Evolutionary conservation across 2,329 filamentous ascomycete genomes (phyloP).

Genomic region (Tolypocladium album): DNA sequence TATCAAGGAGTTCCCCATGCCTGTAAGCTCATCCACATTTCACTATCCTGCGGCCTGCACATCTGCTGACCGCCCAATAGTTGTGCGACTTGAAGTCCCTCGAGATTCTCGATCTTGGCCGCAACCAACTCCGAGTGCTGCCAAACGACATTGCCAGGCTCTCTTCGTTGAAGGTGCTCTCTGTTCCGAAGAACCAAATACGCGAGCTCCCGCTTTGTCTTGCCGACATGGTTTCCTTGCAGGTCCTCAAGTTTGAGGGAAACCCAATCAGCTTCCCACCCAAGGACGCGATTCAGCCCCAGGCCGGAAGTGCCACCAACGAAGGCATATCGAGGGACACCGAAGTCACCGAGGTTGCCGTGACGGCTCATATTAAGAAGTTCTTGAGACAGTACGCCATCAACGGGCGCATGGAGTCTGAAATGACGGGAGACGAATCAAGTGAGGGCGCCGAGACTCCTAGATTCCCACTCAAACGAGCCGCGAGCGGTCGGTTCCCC

Average conservation of each 20-base stretch:
- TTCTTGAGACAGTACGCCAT: slow-evolving; percentile 44
- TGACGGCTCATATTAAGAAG: slow-evolving; percentile 52
- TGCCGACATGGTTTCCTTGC: slow-evolving; percentile 80
- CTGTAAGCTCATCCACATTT: slow-evolving; percentile 27
- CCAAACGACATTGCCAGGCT: slow-evolving; percentile 73
- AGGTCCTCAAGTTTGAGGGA: slow-evolving; percentile 80
- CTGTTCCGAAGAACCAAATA: slow-evolving; percentile 78
- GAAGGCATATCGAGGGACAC: slow-evolving; percentile 43
- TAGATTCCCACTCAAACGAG: slow-evolving; percentile 53
- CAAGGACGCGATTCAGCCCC: slow-evolving; percentile 53
- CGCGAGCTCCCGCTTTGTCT: slow-evolving; percentile 74
- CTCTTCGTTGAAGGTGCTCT: slow-evolving; percentile 79
- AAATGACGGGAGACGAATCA: slow-evolving; percentile 47
- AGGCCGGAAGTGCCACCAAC: slow-evolving; percentile 43
- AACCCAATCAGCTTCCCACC: slow-evolving; percentile 79
- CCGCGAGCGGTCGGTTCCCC: slow-evolving; percentile 54
- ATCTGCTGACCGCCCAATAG: slow-evolving; percentile 32
- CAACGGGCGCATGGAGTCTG: slow-evolving; percentile 41
- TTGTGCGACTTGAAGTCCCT: slow-evolving; percentile 77
- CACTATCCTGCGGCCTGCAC: not conserved
- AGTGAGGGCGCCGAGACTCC: slow-evolving; percentile 75
- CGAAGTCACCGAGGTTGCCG: slow-evolving; percentile 50
- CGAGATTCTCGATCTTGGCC: slow-evolving; percentile 85
- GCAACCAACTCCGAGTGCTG: slow-evolving; percentile 70
- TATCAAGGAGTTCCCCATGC: slow-evolving; percentile 51